phyloP scores from a whole-genome alignment of 208 protist species.

The Wallacemonas sp. region DNA sequence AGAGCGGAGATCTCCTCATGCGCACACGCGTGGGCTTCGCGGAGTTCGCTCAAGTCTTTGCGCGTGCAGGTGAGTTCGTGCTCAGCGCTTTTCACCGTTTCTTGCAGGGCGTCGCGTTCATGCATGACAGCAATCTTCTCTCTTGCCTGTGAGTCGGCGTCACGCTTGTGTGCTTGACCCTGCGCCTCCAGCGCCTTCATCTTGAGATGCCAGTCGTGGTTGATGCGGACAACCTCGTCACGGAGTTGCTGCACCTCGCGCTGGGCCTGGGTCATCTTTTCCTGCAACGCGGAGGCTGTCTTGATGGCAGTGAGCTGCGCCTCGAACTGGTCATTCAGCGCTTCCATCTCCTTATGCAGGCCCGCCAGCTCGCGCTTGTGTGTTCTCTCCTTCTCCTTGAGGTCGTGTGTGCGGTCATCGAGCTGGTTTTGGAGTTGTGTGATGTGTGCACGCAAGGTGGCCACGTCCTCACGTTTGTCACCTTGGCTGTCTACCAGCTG shows the following conservation, averaged over 20 bases:
- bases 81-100: neutral
- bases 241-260: neutral
- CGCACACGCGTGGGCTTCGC: slow-evolving; percentile 24
- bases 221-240: neutral
- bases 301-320: slow-evolving; percentile 14
- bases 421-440: slow-evolving; percentile 36
- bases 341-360: slow-evolving; percentile 44
- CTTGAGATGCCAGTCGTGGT: slow-evolving; percentile 12
- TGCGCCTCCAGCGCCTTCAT: slow-evolving; percentile 13
- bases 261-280: neutral
- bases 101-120: neutral
- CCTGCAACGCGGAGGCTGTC: neutral
- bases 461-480: slow-evolving; percentile 31
- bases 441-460: slow-evolving; percentile 39
- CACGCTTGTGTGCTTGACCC: neutral
- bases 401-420: slow-evolving; percentile 10
- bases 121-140: neutral
- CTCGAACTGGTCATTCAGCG: slow-evolving; percentile 41
- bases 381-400: slow-evolving; percentile 26
- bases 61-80: slow-evolving; percentile 14
- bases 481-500: slow-evolving; percentile 33
- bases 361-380: slow-evolving; percentile 38
- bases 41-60: slow-evolving; percentile 20
- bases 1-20: slow-evolving; percentile 22
- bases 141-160: slow-evolving; percentile 13